Base-by-base conservation (phyloP, 2,329 filamentous ascomycete species). In the Chaetomiaceae sp. region DNA sequence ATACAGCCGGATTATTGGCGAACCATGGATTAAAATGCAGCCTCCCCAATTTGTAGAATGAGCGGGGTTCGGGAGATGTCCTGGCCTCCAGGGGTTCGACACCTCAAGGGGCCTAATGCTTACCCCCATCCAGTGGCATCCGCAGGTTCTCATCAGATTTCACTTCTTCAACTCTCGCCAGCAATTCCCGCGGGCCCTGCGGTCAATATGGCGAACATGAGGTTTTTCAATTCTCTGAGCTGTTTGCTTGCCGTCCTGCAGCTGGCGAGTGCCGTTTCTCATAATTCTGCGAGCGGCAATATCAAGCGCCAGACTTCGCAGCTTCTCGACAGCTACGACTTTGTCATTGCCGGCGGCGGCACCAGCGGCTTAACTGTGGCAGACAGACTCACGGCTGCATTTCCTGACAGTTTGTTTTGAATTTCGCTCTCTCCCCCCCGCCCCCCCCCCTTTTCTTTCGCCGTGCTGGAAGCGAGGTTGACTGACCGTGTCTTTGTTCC, bases 301-400 rank as follows among this genome's bases (percentile, higher is more conserved):
- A 29, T 57, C 46, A 63, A 59, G 54, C 58, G 60, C 9, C 61
- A 65, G 44, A 56, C 60, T n/a, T 57, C 64, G 29, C 43, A 65
- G 48, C 60, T 66, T 25, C 58, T 63, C 13, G 54, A 61, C 25
- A 57, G 63, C 25, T 56, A 56, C 53, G 66, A 68, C 55, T 67
- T 66, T 53, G 53, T 66, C 25, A 58, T 67, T 46, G 62, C 65
- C 11, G 66, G 66, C 34, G 67, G 62, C 27, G 67, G 67, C 25
- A 69, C 65, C 6, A 60, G 62, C 2, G 67, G 67, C 13, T 51
- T 69, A 52, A 68, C 67, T 9, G 59, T 69, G 13, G 67, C 67
- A 6, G 65, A 68, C 47, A 65, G 67, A 32, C 58, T 69, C 23
- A 62, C 65, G 29, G 62, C 62, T 47, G 65, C 65, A 9, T 64